Base-by-base conservation (phyloP, 2,329 filamentous ascomycete genomes). In the Colletotrichum chlorophyti region DNA sequence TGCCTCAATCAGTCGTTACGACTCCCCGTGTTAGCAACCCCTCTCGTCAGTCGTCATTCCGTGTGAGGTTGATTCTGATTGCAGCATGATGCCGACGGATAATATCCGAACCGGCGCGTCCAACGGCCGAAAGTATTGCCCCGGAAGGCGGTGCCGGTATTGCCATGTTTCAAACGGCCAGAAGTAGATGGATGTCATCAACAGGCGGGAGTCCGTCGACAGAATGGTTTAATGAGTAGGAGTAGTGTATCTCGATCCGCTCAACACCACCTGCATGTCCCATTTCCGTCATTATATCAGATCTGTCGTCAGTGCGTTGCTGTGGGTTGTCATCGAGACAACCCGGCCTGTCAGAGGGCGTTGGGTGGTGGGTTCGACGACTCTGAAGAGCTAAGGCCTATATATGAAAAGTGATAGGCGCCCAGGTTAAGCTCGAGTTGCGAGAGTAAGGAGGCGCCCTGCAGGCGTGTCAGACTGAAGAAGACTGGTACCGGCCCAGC, bases 341-440 rank as follows among this genome's bases (percentile, higher is more conserved):
- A 9, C 32, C 11, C 6, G 15, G 41, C 53, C 35, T 48, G 49
- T 35, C 17, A 19, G 24, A 24, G 5, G 17, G 27, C 32, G 31
- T 31, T 54, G 10, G 26, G 15, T 35, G 19, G 49, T 48, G 54
- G 49, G 27, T 41, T 37, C 40, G n/a, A 41, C 21, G 41, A 23
- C 17, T n/a, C 10, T 43, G 21, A 12, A 31, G 38, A 52, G 58
- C 53, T 51, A 15, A 34, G 53, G 7, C 53, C 53, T 14, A 35
- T 34, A 47, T 40, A 15, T 58, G 58, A 60, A 21, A 60, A 52
- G 46, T 60, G 58, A 60, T 40, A 10, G 14, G 26, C 38, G 26
- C 40, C 34, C 42, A 14, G 27, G 46, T 35, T 8, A 19, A 31
- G 34, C 14, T 43, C 21, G 23, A 26, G 29, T 50, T 50, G 40